These are phyloP conservation scores for Colletotrichum sp. DNA, from an alignment of 2,329 filamentous ascomycete genomes.

Conservation along the genomic window DNA sequence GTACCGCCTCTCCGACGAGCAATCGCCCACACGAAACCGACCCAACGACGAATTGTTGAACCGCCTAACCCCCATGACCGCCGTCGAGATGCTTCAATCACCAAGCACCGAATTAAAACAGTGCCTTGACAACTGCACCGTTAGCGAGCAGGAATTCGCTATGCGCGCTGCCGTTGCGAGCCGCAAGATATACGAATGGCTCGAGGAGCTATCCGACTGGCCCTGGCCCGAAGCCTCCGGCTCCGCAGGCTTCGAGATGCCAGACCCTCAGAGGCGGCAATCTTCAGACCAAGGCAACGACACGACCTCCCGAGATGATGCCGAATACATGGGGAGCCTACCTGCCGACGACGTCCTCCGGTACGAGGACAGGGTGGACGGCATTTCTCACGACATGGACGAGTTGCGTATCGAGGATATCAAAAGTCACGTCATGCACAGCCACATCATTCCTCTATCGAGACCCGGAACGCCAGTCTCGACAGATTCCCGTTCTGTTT, in stretches of 20 bases:
- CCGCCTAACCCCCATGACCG: constrained; percentile 65
- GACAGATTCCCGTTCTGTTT: constrained; percentile 39
- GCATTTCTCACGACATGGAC: constrained; percentile 74
- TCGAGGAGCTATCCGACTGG: constrained; percentile 71
- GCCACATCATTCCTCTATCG: constrained; percentile 72
- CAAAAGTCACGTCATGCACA: constrained; percentile 84
- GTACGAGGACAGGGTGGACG: constrained; percentile 76
- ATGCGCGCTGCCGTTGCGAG: constrained; percentile 73
- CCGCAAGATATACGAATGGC: constrained; percentile 73
- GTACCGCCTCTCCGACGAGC: constrained; percentile 40
- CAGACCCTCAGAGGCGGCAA: constrained; percentile 45
- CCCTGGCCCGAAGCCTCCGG: constrained; percentile 57
- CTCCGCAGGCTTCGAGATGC: constrained; percentile 60
- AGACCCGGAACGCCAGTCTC: constrained; percentile 54
- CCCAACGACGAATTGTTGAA: constrained; percentile 64
- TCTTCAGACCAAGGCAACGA: constrained; percentile 32
- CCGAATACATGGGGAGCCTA: constrained; percentile 73
- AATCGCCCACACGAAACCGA: constrained; percentile 52
- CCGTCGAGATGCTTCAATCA: constrained; percentile 63
- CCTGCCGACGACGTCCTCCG: constrained; percentile 64
- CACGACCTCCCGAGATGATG: constrained; percentile 32
- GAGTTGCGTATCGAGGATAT: constrained; percentile 82
- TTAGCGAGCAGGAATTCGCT: constrained; percentile 73
- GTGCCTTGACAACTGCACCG: constrained; percentile 68
- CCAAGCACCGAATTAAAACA: constrained; percentile 57